A percentile compares a stretch with the other conserved stretches of the same genome.
phyloP scores from a whole-genome alignment of 1,284 basidiomycete species.

The Pterula multifida region DNA sequence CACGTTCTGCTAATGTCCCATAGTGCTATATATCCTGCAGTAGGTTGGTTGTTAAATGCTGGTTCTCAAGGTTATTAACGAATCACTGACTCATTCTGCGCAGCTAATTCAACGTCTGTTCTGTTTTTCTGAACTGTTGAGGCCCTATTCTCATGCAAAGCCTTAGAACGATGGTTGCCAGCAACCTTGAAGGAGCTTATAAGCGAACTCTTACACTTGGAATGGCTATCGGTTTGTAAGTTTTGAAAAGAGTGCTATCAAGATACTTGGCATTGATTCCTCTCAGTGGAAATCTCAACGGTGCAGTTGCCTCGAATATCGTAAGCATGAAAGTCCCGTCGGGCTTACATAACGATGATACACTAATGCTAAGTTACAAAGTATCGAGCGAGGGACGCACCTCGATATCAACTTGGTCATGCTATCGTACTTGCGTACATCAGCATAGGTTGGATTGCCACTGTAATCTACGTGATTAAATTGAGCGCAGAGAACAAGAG shows the following conservation, averaged over 20 bases:
- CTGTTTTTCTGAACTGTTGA: too few species aligned
- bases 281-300: slow-evolving; percentile 54
- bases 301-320: slow-evolving; percentile 59
- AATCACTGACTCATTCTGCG: too few species aligned
- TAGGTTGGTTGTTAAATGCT: slow-evolving; percentile 35
- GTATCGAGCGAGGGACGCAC: slow-evolving; percentile 56
- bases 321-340: slow-evolving; percentile 23
- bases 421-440: slow-evolving; percentile 63
- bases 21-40: slow-evolving; percentile 61
- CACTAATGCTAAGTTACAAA: slow-evolving; percentile 17
- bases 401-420: slow-evolving; percentile 61
- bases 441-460: slow-evolving; percentile 44
- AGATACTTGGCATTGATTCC: too few species aligned
- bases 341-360: too few species aligned
- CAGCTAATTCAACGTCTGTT: too few species aligned
- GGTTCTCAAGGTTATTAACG: too few species aligned
- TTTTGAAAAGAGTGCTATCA: background rate
- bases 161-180: slow-evolving; percentile 38
- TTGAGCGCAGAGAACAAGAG: slow-evolving; percentile 49
- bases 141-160: too few species aligned
- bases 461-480: slow-evolving; percentile 21
- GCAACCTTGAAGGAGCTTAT: slow-evolving; percentile 66
- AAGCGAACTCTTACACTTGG: slow-evolving; percentile 64
- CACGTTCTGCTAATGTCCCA: too few species aligned
- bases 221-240: slow-evolving; percentile 56